Evolutionary conservation across 23 red algal species (phyloP), one percentile per base, ranked within the genome.

Genomic region (Chondrus crispus): DNA sequence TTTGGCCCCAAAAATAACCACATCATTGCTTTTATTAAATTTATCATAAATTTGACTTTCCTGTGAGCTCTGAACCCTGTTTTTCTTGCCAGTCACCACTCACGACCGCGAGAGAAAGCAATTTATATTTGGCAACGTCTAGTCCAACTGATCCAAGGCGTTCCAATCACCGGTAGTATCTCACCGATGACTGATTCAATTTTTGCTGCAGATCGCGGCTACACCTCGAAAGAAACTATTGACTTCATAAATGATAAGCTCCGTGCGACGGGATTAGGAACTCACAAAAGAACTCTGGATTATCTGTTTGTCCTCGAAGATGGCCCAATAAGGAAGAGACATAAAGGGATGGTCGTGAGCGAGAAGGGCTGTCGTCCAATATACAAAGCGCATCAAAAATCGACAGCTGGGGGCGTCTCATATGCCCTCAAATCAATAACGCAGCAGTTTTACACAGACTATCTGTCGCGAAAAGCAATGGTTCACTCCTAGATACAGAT

Each of bases 21-120:
- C n/a, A n/a, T n/a, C n/a, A n/a, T n/a, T n/a, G n/a, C n/a, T n/a
- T n/a, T n/a, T n/a, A n/a, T n/a, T n/a, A n/a, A n/a, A n/a, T n/a
- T n/a, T n/a, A n/a, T n/a, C n/a, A n/a, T n/a, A n/a, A n/a, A n/a
- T n/a, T n/a, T n/a, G n/a, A n/a, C n/a, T n/a, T n/a, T n/a, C n/a
- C n/a, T n/a, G n/a, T 84, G 52, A 20, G 80, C 80, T 11, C 38
- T 84, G 2, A 84, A 54, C 38, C 50, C 52, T 42, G 80, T 41
- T 38, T 64, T 64, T 64, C 36, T 19, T 4, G 58, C 58, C 28
- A 64, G 5, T 33, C 58, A 64, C 36, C 36, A 64, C 36, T 64
- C 16, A 18, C 58, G 58, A 7, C 58, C 58, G 28, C 5, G 36
- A 32, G 58, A 64, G 50, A 64, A 64, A 64, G 5, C 5, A 64